phyloP scores from a whole-genome alignment of 345 rosid species.

The Camelina hispida region DNA sequence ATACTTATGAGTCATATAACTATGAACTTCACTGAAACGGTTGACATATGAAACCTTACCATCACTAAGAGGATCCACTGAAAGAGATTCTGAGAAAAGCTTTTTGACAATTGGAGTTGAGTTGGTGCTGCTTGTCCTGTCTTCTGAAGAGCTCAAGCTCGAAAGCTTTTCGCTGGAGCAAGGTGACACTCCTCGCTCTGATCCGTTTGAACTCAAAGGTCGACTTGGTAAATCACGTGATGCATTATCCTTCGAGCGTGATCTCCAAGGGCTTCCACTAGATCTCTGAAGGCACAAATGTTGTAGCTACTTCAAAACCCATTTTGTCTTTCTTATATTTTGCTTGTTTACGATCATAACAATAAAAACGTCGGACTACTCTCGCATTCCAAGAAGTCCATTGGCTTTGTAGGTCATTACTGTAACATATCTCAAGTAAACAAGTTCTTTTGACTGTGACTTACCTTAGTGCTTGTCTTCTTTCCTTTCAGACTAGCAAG shows the following conservation, averaged over 20 bases:
- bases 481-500: constrained; percentile 73
- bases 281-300: constrained; percentile 48
- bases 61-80: constrained; percentile 46
- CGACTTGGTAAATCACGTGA: constrained; percentile 60
- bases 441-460: constrained; percentile 30
- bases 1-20: background rate
- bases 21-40: constrained; percentile 9
- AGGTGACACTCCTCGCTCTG: constrained; percentile 53
- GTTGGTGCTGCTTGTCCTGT: constrained; percentile 42
- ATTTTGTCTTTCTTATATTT: constrained; percentile 17
- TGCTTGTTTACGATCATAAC: background rate
- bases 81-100: constrained; percentile 57
- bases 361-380: background rate
- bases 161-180: constrained; percentile 40
- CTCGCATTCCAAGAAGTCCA: background rate
- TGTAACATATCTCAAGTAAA: constrained; percentile 9
- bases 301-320: constrained; percentile 20
- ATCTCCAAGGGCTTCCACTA: constrained; percentile 53
- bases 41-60: constrained; percentile 45
- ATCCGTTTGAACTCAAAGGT: constrained; percentile 61
- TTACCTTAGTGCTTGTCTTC: constrained; percentile 52
- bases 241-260: constrained; percentile 51
- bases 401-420: background rate
- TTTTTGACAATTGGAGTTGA: constrained; percentile 51
- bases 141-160: constrained; percentile 45